Conservation (phyloP, 2,329 filamentous ascomycete genomes). For the Elsinoe batatas region DNA sequence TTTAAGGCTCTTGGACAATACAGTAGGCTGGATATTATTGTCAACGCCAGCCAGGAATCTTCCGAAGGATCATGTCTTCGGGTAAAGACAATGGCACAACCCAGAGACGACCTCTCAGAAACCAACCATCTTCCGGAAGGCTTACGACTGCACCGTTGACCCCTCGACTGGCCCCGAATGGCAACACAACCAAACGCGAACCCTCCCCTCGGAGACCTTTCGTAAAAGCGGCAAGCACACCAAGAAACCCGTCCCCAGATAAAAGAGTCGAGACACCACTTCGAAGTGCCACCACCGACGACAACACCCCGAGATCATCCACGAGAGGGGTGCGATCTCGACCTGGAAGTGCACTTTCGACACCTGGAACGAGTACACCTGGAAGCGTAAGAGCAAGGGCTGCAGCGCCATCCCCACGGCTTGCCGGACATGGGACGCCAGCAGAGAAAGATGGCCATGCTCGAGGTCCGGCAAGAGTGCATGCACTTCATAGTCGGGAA, state of each 20-base stretch:
- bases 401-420: not conserved
- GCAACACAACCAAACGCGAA: constrained; percentile 2
- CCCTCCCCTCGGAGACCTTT: constrained; percentile 9
- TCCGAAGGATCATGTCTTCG: constrained; percentile 8
- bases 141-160: constrained; percentile 11
- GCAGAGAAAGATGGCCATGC: constrained; percentile 17
- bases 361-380: constrained; percentile 26
- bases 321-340: constrained; percentile 52
- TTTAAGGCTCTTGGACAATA: not conserved
- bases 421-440: not conserved
- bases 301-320: constrained; percentile 71
- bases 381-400: constrained; percentile 12
- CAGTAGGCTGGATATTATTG: not conserved
- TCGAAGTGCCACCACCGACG: constrained; percentile 47
- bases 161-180: constrained; percentile 18
- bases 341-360: constrained; percentile 57
- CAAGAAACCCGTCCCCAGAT: not conserved
- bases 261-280: not conserved
- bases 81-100: constrained; percentile 11
- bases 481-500: constrained; percentile 28
- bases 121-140: not conserved
- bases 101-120: not conserved
- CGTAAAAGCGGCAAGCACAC: constrained; percentile 8
- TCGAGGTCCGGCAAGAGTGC: not conserved
- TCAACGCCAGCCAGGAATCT: not conserved